Conservation (phyloP, 129 eudicot species). For the Mikania micrantha region DNA sequence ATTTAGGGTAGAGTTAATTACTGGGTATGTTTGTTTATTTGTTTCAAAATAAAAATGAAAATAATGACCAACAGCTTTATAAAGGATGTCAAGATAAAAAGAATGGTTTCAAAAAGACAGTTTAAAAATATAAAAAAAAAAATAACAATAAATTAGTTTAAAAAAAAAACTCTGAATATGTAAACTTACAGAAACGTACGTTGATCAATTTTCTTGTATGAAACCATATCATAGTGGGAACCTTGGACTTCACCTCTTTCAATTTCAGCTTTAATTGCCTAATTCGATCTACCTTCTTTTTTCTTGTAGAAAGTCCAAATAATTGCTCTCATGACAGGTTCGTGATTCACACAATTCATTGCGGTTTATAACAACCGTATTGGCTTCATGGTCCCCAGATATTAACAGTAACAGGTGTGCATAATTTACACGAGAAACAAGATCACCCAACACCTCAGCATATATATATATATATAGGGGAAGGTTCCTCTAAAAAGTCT, state of each 20-base stretch:
- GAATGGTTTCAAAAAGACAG: too few relatives aligned
- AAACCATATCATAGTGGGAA: background rate
- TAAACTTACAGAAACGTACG: conserved; percentile 1
- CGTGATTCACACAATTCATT: background rate
- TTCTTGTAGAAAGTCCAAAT: conserved; percentile 1
- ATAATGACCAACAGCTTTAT: too few relatives aligned
- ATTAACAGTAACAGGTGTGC: background rate
- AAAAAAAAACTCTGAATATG: too few relatives aligned
- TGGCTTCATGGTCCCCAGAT: background rate
- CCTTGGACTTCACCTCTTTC: conserved; percentile 23
- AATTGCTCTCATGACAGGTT: conserved; percentile 3
- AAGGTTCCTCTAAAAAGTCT: too few relatives aligned
- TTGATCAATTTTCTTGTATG: conserved; percentile 16
- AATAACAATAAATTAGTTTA: too few relatives aligned
- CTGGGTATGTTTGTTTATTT: too few relatives aligned
- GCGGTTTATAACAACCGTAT: background rate
- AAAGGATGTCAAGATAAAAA: too few relatives aligned
- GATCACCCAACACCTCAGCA: background rate
- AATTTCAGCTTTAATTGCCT: background rate
- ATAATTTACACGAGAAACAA: background rate
- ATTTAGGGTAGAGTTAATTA: too few relatives aligned
- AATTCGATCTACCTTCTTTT: conserved; percentile 7
- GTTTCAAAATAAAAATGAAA: too few relatives aligned
- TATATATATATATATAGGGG: too few relatives aligned
- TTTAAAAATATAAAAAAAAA: too few relatives aligned